Evolutionary conservation across 2,329 filamentous ascomycete genomes (phyloP).

Genomic region (Aspergillus arachidicola): DNA sequence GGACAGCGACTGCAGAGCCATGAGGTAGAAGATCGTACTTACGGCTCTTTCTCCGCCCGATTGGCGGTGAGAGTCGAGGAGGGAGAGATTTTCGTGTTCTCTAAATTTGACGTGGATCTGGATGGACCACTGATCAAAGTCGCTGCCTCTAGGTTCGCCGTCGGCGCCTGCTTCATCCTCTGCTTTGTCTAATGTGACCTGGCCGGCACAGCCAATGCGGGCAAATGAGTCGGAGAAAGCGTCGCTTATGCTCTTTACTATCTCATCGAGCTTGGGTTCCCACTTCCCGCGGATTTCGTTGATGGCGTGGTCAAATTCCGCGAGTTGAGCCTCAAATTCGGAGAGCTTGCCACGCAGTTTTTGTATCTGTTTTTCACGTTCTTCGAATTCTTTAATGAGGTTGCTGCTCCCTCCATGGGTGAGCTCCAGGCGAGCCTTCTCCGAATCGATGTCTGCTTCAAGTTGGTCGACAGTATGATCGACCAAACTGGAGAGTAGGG

Average conservation of each 20-base stretch:
- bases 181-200: conserved; percentile 82
- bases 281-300: conserved; percentile 68
- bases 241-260: conserved; percentile 80
- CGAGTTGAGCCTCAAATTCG: conserved; percentile 58
- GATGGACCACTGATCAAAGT: conserved; percentile 93
- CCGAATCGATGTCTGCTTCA: conserved; percentile 71
- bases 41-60: conserved; percentile 95
- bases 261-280: conserved; percentile 79
- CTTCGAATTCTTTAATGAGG: conserved; percentile 76
- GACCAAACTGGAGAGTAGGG: conserved; percentile 49
- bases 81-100: conserved; percentile 78
- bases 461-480: conserved; percentile 65
- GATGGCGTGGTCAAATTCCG: conserved; percentile 61
- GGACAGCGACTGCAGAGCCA: conserved; percentile 92
- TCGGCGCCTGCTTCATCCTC: conserved; percentile 38
- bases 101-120: conserved; percentile 95
- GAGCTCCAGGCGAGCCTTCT: conserved; percentile 74
- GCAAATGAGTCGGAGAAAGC: conserved; percentile 93
- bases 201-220: conserved; percentile 90
- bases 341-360: conserved; percentile 63
- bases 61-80: conserved; percentile 88
- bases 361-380: conserved; percentile 70
- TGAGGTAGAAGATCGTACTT: conserved; percentile 97
- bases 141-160: conserved; percentile 54
- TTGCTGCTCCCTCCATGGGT: conserved; percentile 77